Base-by-base conservation (phyloP, 1,284 basidiomycete genomes). In the Trichosporon coremiiforme region DNA sequence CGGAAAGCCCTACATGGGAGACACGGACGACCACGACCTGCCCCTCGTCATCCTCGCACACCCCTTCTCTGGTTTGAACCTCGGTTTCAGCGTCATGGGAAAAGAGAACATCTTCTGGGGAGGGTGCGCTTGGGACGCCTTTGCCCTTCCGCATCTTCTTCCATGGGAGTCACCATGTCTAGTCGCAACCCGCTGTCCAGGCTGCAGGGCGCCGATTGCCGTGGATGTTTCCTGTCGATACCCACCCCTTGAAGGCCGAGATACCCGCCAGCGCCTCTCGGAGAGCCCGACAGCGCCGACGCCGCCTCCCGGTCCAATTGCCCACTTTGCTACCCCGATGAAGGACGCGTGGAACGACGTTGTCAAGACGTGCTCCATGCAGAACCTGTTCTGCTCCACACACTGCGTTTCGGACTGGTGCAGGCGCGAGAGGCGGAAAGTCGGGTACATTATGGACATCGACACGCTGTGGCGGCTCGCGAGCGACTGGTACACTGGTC, bases 61-160 rank as follows among this genome's bases (percentile, higher is more conserved):
- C 50, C 69, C 69, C 17, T 70, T 70, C 63, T 47, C 69, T 4
- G 31, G 36, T 15, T 35, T 70, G 50, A 63, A 63, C 4, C 66
- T 70, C 36, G 69, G 69, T 17, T 70, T 70, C 53, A 70, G 69
- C 38, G 69, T 67, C 22, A 66, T 70, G 66, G 69, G 69, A 47
- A 7, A 7, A 2, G 3, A 15, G n/a, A 25, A 36, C 17, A 7
- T 65, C 5, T 68, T 36, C 53, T 65, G 68, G 64, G 68, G 68
- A 29, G 68, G 68, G 1, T 68, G 68, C 55, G 64, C 53, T 4
- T 68, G 68, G 68, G 68, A 68, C 64, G 22, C 64, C 13, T 68
- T 68, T 25, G 68, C 68, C 9, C 53, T 68, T 17, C 50, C 68
- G 2, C 38, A 45, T 35, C 53, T 68, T 1, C 10, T 65, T 6